Conservation (phyloP, 331 rosid species). For the Malus hybrid region DNA sequence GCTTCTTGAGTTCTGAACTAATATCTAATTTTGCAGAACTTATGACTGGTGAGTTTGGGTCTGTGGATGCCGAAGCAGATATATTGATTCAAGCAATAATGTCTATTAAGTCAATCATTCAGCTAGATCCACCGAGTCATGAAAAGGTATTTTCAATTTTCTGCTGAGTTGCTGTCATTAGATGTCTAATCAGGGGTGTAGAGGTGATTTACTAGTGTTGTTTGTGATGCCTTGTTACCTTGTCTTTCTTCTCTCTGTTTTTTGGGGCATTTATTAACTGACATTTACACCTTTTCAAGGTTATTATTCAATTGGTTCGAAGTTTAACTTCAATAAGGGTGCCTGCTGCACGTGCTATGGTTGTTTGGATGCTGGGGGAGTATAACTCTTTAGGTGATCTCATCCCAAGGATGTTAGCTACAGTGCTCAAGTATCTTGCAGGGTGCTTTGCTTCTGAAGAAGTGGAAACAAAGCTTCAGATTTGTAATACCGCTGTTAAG, state of each 20-base stretch:
- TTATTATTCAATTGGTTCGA: conserved; percentile 68
- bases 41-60: conserved; percentile 36
- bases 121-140: conserved; percentile 61
- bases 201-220: neutral
- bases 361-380: conserved; percentile 96
- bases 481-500: conserved; percentile 73
- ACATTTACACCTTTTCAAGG: conserved; percentile 37
- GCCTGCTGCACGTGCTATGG: conserved; percentile 81
- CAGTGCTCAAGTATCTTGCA: conserved; percentile 80
- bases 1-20: conserved; percentile 11
- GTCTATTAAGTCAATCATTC: conserved; percentile 67
- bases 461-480: conserved; percentile 84
- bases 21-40: conserved; percentile 43
- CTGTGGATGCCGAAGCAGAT: conserved; percentile 70
- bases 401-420: conserved; percentile 68
- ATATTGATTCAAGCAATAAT: conserved; percentile 78
- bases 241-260: neutral
- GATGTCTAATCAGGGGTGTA: neutral
- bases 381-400: conserved; percentile 73
- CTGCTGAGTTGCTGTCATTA: conserved; percentile 2
- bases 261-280: neutral
- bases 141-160: conserved; percentile 61
- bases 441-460: conserved; percentile 80
- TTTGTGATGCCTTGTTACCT: neutral
- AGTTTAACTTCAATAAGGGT: conserved; percentile 73